phyloP scores from a whole-genome alignment of 192 early-diverging fungal genomes.

The Entrophospora sp. region DNA sequence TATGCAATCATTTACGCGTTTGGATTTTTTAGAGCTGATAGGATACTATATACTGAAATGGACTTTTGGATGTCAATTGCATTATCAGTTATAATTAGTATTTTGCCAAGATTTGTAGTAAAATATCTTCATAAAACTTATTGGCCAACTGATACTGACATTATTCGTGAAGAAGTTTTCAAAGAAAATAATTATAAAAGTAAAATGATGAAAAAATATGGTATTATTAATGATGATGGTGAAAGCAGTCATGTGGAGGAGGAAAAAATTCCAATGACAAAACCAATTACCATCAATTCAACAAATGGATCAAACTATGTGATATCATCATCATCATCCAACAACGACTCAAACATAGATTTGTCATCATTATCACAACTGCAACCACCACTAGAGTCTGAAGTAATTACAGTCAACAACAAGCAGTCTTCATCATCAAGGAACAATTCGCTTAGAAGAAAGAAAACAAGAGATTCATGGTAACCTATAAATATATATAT shows the following conservation, averaged over 20 bases:
- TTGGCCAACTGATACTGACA: constrained; percentile 77
- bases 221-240: not conserved
- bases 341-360: not conserved
- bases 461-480: not conserved
- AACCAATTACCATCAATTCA: not conserved
- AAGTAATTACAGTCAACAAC: too few species aligned
- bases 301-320: not conserved
- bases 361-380: not conserved
- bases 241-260: not conserved
- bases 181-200: not conserved
- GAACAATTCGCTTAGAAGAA: too few species aligned
- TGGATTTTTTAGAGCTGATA: constrained; percentile 42
- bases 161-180: constrained; percentile 70
- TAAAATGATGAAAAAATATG: too few species aligned
- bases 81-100: constrained; percentile 49
- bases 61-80: constrained; percentile 62
- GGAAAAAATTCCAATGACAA: not conserved
- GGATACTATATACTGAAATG: constrained; percentile 48
- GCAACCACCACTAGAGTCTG: not conserved
- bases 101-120: constrained; percentile 62
- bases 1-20: constrained; percentile 24
- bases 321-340: too few species aligned
- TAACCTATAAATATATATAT: constrained; percentile 2
- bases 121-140: constrained; percentile 59
- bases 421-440: not conserved